Evolutionary conservation across 805 yeast genomes (phyloP), one percentile per base, ranked within the genome.

Genomic region (Ogataea pini): DNA sequence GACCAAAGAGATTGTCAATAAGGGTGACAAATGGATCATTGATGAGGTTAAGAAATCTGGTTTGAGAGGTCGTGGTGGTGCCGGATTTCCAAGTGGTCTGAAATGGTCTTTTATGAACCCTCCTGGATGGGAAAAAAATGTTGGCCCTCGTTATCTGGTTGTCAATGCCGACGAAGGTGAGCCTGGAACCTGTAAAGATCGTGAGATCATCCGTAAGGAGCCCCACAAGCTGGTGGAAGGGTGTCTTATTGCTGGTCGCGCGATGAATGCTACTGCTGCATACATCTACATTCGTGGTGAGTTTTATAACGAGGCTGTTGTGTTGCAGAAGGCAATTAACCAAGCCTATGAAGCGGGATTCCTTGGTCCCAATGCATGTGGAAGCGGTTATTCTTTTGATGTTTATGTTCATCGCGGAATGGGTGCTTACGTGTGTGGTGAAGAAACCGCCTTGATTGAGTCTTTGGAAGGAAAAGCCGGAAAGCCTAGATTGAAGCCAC

Each of bases 91-190:
- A 46, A 81, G 90, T 19, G 96, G 96, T 27, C 78, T 88, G 63
- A 88, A 88, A 70, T 88, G 95, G 95, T 86, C 94, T 19, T 88
- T 88, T 66, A 88, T 88, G 96, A 89, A 89, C 71, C 96, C 96
- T 39, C 96, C 96, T 47, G 94, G 94, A 50, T 88, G 96, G 96
- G 95, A 88, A 53, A 89, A 88, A 65, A 88, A 88, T 70, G 72
- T 71, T 13, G 96, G 96, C n/a, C 94, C 96, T 52, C 79, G 96
- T 63, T 87, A 87, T 66, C 77, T 89, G 58, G 95, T 89, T 42
- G 89, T 89, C 61, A 89, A 89, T 69, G 96, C 96, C 47, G 96
- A 89, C 73, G 96, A 89, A 72, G 96, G 96, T 60, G 96, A 89
- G 71, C 96, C 96, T 12, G 96, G 96, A 52, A 89, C 96, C 44